These are phyloP conservation scores for Pulveroboletus frians DNA, from an alignment of 768 basidiomycete genomes.

Conservation along the genomic window DNA sequence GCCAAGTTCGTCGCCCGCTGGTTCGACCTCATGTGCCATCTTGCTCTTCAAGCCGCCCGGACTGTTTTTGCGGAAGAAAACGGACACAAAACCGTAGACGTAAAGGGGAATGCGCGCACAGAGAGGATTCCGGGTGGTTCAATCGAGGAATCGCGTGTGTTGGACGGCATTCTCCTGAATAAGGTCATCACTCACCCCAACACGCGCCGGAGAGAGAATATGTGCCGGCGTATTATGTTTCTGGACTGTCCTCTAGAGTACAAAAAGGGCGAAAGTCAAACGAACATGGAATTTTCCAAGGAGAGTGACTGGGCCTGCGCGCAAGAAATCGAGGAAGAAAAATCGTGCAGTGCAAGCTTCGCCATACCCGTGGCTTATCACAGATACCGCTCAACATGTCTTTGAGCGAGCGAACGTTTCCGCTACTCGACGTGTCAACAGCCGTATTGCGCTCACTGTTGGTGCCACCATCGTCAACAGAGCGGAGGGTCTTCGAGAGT, in stretches of 20 bases:
- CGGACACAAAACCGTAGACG: slow-evolving; percentile 85
- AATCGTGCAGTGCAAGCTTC: slow-evolving; percentile 64
- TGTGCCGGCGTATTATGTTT: slow-evolving; percentile 81
- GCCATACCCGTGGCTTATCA: background rate
- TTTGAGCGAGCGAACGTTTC: slow-evolving; percentile 84
- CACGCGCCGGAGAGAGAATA: slow-evolving; percentile 86
- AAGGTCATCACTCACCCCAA: slow-evolving; percentile 98
- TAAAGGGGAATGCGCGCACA: slow-evolving; percentile 96
- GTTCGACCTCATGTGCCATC: slow-evolving; percentile 95
- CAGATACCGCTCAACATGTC: slow-evolving; percentile 91
- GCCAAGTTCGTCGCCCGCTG: slow-evolving; percentile 97
- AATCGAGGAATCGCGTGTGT: slow-evolving; percentile 85
- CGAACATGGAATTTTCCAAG: slow-evolving; percentile 96
- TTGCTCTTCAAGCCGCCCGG: slow-evolving; percentile 89
- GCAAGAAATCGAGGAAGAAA: slow-evolving; percentile 95
- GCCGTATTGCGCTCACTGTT: slow-evolving; percentile 92
- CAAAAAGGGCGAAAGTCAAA: slow-evolving; percentile 98
- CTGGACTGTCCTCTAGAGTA: slow-evolving; percentile 96
- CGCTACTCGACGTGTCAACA: slow-evolving; percentile 97
- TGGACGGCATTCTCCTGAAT: slow-evolving; percentile 94
- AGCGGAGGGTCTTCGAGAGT: slow-evolving; percentile 87
- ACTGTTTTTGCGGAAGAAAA: slow-evolving; percentile 77
- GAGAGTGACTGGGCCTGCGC: slow-evolving; percentile 91
- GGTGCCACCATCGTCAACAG: slow-evolving; percentile 97
- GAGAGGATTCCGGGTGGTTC: slow-evolving; percentile 98